Conservation (phyloP, 2,329 filamentous ascomycete genomes). For the Byssoonygena ceratinophila region DNA sequence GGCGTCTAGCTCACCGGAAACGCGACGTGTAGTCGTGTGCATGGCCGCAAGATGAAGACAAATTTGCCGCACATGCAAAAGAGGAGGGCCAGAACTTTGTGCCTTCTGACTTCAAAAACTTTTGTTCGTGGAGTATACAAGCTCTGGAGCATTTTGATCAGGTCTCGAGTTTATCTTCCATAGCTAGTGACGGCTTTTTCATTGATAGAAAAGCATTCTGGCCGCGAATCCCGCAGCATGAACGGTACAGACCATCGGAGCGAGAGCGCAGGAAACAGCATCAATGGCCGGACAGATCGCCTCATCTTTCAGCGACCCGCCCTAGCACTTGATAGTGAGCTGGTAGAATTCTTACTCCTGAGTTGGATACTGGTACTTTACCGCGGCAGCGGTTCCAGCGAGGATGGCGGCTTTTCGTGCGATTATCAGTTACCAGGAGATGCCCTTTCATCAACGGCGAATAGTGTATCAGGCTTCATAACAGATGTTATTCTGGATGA, state of each 20-base stretch:
- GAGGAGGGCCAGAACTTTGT: neutral
- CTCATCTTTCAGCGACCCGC: neutral
- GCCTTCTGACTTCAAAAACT: neutral
- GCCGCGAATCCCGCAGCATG: neutral
- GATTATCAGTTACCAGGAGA: neutral
- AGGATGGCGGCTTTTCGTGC: slow-evolving; percentile 12
- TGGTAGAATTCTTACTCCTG: slow-evolving; percentile 11
- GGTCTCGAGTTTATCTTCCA: neutral
- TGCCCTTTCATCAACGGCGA: neutral
- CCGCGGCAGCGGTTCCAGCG: slow-evolving; percentile 13
- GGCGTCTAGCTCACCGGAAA: no score
- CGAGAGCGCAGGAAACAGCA: neutral
- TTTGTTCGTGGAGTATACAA: neutral
- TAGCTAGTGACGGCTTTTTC: no score
- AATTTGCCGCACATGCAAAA: no score
- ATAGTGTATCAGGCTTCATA: neutral
- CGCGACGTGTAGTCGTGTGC: no score
- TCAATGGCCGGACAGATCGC: neutral
- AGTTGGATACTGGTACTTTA: slow-evolving; percentile 15
- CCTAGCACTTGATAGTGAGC: slow-evolving; percentile 3
- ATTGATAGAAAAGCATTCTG: neutral
- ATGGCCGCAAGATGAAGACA: no score
- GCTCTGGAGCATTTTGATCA: neutral
- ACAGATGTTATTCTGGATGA: slow-evolving; percentile 9
- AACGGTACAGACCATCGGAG: neutral